phyloP scores from a whole-genome alignment of 768 basidiomycete genomes.

The Galerina marginata region DNA sequence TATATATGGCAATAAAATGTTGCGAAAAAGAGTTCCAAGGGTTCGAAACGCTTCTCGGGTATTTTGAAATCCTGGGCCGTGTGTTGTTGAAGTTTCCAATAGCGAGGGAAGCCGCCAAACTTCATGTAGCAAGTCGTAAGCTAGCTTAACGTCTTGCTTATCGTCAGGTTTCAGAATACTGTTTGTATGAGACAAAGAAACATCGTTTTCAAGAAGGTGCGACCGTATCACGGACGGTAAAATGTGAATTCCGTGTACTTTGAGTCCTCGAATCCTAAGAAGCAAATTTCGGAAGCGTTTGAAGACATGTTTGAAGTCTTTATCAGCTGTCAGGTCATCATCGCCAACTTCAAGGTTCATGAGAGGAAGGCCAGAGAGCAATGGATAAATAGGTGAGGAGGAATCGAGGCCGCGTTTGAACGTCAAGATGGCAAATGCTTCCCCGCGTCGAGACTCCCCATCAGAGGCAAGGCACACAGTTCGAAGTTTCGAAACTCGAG shows the following conservation, averaged over 20 bases:
- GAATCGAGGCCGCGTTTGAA: constrained; percentile 7
- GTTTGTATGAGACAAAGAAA: constrained; percentile 6
- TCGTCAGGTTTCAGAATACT: constrained; percentile 23
- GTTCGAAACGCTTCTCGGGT: constrained; percentile 2
- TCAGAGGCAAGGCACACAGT: constrained; percentile 27
- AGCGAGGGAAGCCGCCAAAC: constrained; percentile 19
- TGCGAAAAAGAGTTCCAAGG: constrained; percentile 9
- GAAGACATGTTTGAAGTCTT: constrained; percentile 35
- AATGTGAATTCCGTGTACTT: constrained; percentile 21
- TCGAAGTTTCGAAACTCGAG: constrained; percentile 1
- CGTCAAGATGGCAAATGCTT: constrained; percentile 16
- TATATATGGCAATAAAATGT: constrained; percentile 29
- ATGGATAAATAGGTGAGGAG: constrained; percentile 20
- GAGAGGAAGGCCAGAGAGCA: constrained; percentile 16
- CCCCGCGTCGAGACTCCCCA: constrained; percentile 24
- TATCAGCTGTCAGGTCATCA: constrained; percentile 33
- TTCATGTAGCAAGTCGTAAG: constrained; percentile 14
- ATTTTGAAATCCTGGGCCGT: constrained; percentile 5
- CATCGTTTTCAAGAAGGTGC: constrained; percentile 15
- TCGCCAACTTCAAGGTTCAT: constrained; percentile 30
- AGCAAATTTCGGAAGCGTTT: constrained; percentile 26
- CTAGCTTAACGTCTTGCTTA: constrained; percentile 25
- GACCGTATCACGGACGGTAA: constrained; percentile 13
- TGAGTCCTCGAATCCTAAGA: constrained; percentile 22
- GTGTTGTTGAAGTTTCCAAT: no score